These are phyloP conservation scores for Theileria orientalis DNA, from an alignment of 169 alveolate genomes.

Conservation along the genomic window DNA sequence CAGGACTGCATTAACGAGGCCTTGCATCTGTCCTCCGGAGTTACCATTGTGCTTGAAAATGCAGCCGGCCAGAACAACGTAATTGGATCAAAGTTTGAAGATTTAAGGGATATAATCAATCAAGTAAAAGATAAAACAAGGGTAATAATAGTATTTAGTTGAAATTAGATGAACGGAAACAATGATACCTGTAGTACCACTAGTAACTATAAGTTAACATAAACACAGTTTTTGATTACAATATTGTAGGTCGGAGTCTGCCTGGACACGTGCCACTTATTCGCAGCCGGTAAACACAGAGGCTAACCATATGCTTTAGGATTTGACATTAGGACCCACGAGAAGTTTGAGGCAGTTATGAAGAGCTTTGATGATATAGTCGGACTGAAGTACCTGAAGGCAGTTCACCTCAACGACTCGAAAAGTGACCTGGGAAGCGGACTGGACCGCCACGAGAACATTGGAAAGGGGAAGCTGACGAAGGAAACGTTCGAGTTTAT, in stretches of 20 bases:
- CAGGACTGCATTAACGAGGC: slow-evolving; percentile 77
- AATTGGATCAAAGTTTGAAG: slow-evolving; percentile 84
- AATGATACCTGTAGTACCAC: too few species aligned
- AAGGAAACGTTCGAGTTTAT: slow-evolving; percentile 82
- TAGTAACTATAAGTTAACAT: neutral
- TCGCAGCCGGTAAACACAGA: slow-evolving; percentile 79
- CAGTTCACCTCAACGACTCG: slow-evolving; percentile 88
- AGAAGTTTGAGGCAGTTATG: slow-evolving; percentile 79
- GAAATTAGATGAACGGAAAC: neutral
- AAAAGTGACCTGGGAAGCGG: slow-evolving; percentile 85
- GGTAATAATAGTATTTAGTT: slow-evolving; percentile 19
- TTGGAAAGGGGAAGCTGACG: slow-evolving; percentile 86
- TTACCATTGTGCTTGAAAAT: slow-evolving; percentile 83
- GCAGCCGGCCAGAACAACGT: slow-evolving; percentile 88
- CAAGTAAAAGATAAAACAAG: slow-evolving; percentile 79
- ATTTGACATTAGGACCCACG: slow-evolving; percentile 80
- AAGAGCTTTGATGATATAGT: slow-evolving; percentile 74
- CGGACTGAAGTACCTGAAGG: slow-evolving; percentile 80
- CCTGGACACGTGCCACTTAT: slow-evolving; percentile 88
- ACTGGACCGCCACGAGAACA: slow-evolving; percentile 86
- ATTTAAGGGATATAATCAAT: slow-evolving; percentile 77
- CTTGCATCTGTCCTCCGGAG: slow-evolving; percentile 73
- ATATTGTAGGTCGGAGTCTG: slow-evolving; percentile 81
- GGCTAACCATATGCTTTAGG: slow-evolving; percentile 35
- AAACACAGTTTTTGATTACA: neutral